Evolutionary conservation across 2,329 filamentous ascomycete genomes (phyloP).

Genomic region (Cladosporium sp.): DNA sequence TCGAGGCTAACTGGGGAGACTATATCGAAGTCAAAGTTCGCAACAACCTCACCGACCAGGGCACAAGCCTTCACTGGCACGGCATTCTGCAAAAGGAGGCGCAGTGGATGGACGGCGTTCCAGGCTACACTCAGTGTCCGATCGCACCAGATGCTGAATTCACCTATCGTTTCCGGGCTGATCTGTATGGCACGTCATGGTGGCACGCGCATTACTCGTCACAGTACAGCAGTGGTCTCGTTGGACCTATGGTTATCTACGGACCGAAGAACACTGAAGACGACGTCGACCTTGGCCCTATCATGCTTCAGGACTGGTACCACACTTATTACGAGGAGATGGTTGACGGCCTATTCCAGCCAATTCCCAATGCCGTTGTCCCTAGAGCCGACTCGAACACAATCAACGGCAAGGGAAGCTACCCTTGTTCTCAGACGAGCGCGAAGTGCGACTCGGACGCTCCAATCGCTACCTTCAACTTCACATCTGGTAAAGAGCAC

Average conservation of each 20-base stretch:
- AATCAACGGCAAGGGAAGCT: conserved; percentile 38
- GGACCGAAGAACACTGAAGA: conserved; percentile 31
- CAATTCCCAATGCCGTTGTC: conserved; percentile 17
- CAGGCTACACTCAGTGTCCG: conserved; percentile 42
- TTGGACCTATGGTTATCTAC: conserved; percentile 35
- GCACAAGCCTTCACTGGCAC: conserved; percentile 46
- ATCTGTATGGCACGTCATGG: conserved; percentile 38
- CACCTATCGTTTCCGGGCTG: conserved; percentile 42
- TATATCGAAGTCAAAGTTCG: conserved; percentile 35
- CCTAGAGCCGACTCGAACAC: conserved; percentile 33
- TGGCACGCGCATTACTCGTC: conserved; percentile 42
- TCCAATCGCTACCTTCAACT: conserved; percentile 40
- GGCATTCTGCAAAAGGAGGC: conserved; percentile 39
- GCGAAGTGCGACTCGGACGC: conserved; percentile 27
- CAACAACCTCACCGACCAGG: conserved; percentile 38
- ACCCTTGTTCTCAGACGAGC: conserved; percentile 31
- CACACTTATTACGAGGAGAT: conserved; percentile 35
- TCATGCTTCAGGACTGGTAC: conserved; percentile 35
- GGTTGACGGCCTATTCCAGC: conserved; percentile 20
- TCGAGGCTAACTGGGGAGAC: conserved; percentile 44
- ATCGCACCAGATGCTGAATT: conserved; percentile 44
- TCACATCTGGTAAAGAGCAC: conserved; percentile 43
- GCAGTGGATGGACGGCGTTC: conserved; percentile 44
- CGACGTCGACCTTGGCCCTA: conserved; percentile 33
- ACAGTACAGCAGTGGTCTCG: conserved; percentile 32